A percentile compares a stretch with the other conserved stretches of the same genome.
phyloP scores from a whole-genome alignment of 2,329 filamentous ascomycete genomes.

The Cercospora sp. region DNA sequence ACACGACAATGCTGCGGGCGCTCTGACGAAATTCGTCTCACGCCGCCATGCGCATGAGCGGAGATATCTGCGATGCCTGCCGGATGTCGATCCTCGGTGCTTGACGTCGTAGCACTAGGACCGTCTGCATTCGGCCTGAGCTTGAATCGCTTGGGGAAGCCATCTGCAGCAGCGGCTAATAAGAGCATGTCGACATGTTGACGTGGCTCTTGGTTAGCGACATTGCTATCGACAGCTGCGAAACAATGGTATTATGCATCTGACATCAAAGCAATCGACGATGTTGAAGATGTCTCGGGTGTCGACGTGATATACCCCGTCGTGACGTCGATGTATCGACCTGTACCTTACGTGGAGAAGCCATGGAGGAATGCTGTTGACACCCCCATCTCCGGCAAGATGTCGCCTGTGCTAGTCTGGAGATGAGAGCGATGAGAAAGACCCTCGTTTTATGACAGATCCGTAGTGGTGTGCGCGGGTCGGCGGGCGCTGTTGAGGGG shows the following conservation, averaged over 20 bases:
- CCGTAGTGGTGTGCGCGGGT: background rate
- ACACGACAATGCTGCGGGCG: background rate
- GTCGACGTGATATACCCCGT: background rate
- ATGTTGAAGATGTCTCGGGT: background rate
- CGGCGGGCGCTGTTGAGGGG: background rate
- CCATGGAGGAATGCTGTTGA: background rate
- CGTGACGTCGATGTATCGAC: slow-evolving; percentile 2
- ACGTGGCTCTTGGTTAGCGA: background rate
- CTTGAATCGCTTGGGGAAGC: background rate
- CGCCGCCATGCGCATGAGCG: background rate
- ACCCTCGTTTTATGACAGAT: background rate
- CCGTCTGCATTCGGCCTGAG: background rate
- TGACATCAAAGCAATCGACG: slow-evolving; percentile 5
- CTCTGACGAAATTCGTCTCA: background rate
- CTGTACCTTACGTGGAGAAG: background rate
- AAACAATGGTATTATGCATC: background rate
- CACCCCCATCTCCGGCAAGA: background rate
- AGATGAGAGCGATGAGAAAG: background rate
- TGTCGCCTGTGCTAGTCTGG: background rate
- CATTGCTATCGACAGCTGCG: background rate
- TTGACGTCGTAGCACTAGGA: background rate
- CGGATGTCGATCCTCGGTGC: slow-evolving; percentile 1
- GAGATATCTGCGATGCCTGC: slow-evolving; percentile 6
- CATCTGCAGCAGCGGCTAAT: background rate
- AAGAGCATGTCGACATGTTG: background rate